Evolutionary conservation across 441 rosid species (phyloP), one percentile per base, ranked within the genome.

Genomic region (Euphorbia celastroides): DNA sequence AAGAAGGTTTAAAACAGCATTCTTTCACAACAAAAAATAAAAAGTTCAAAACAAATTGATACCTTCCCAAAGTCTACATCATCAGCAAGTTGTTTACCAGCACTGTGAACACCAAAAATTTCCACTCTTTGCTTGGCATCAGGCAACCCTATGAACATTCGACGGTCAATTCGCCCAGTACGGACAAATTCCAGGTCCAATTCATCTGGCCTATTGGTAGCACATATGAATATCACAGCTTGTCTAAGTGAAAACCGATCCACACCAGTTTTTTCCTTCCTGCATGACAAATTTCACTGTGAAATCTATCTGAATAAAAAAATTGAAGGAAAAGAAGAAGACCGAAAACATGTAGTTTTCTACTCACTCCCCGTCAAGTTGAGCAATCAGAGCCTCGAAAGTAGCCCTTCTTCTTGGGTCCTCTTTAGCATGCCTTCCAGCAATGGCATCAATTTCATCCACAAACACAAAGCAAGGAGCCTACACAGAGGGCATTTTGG

Each of bases 141-240:
- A 16, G 99, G 99, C 78, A 93, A 81, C 66, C 99, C 99, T 81
- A 93, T 85, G 79, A 88, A 89, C 69, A 93, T 81, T 54, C 95
- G 96, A 58, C 99, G 97, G 74, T 93, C 97, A 66, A 93, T 93
- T 66, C 96, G 93, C 60, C 97, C 97, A 73, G 85, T 63, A 65
- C 93, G 89, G 77, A 93, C 89, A 85, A 93, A 91, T 80, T 93
- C 97, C 32, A 81, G 80, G 85, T 93, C 96, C 78, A 93, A 80
- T 74, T 91, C 99, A 79, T 93, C 96, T 65, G 97, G 97, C 72
- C 96, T 88, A 81, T 91, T 93, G 73, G 99, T 93, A 34, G 99
- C 99, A 77, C 99, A 93, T 58, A 93, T 86, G 85, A 93, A 93
- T 82, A 93, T 93, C 77, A 93, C 97, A 78, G 99, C 96, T 83